Evolutionary conservation across 768 basidiomycete genomes (phyloP).

Genomic region (Leccinellum albellum): DNA sequence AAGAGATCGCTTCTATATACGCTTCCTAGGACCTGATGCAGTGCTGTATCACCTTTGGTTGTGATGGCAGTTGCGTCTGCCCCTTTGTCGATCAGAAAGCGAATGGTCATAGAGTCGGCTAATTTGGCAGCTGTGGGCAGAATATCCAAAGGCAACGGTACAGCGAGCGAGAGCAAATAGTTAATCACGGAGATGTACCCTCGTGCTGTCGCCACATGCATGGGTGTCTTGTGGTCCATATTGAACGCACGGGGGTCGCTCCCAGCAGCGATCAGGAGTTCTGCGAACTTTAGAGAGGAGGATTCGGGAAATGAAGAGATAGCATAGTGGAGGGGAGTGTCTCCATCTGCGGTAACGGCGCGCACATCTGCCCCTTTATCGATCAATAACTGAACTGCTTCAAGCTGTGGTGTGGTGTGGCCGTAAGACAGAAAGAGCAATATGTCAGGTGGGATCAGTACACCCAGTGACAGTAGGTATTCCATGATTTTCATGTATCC

Average conservation of each 20-base stretch:
- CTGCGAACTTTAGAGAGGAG: neutral
- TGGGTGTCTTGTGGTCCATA: neutral
- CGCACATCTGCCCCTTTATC: neutral
- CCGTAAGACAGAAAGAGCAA: neutral
- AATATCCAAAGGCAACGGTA: neutral
- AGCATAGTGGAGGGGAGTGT: fast-evolving
- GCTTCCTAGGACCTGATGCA: neutral
- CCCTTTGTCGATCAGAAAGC: neutral
- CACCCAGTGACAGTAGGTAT: neutral
- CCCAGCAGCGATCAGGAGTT: neutral
- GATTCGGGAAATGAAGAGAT: neutral
- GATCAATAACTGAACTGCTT: neutral
- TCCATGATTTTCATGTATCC: neutral
- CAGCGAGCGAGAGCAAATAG: neutral
- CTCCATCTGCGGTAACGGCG: neutral
- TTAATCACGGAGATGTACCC: neutral
- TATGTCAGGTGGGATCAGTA: neutral
- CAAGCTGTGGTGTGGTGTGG: neutral
- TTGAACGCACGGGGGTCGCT: neutral
- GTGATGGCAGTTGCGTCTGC: neutral
- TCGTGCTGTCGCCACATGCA: neutral
- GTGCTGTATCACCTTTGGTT: neutral
- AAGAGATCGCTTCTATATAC: neutral
- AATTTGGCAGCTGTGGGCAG: neutral
- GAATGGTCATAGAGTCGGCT: neutral